Evolutionary conservation across 2,329 filamentous ascomycete species (phyloP).

Genomic region (Alternaria metachromatica): DNA sequence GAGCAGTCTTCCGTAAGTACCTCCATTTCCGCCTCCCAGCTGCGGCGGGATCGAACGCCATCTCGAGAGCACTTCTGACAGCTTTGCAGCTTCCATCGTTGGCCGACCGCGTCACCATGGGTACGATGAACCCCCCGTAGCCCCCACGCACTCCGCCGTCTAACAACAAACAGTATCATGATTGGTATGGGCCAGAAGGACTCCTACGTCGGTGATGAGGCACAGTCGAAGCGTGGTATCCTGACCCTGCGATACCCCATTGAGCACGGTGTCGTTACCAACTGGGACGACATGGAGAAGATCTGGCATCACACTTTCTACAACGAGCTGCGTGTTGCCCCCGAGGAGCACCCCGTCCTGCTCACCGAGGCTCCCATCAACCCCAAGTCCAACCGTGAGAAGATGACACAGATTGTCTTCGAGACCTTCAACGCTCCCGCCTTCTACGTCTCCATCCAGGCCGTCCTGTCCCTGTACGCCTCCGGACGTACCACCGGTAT

Average conservation of each 20-base stretch:
- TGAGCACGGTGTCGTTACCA: constrained; percentile 99
- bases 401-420: constrained; percentile 99
- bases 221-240: constrained; percentile 99
- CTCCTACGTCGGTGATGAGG: constrained; percentile 99
- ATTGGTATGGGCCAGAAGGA: constrained; percentile 99
- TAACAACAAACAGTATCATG: constrained; percentile 82
- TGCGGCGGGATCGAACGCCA: constrained; percentile 9
- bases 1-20: constrained; percentile 99
- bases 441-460: constrained; percentile 99
- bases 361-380: constrained; percentile 99
- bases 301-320: constrained; percentile 99
- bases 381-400: constrained; percentile 99
- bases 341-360: constrained; percentile 99
- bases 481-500: constrained; percentile 99
- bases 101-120: constrained; percentile 99
- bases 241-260: constrained; percentile 99
- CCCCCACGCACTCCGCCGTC: constrained; percentile 36
- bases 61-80: constrained; percentile 37
- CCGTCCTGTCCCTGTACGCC: constrained; percentile 97
- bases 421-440: constrained; percentile 99
- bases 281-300: constrained; percentile 99
- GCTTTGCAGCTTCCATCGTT: constrained; percentile 87
- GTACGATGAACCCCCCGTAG: constrained; percentile 65
- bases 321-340: constrained; percentile 99
- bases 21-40: constrained; percentile 15